Evolutionary conservation across 2,329 filamentous ascomycete species (phyloP).

Genomic region (Didymosphaeria variabile): DNA sequence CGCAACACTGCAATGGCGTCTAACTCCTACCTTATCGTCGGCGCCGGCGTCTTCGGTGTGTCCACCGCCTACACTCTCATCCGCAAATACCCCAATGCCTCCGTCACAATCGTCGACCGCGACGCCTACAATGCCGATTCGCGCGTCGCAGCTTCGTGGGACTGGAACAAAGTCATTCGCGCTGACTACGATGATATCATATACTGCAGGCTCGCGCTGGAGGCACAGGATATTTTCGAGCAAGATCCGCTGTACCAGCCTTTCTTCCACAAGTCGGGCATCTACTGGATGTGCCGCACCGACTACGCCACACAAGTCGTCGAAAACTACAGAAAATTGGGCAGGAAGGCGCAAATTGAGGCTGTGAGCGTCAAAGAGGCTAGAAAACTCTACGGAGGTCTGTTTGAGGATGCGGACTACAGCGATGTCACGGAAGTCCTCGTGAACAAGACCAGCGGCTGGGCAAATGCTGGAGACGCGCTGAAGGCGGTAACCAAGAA

Average conservation of each 20-base stretch:
- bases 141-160: slow-evolving; percentile 70
- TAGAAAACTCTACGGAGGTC: slow-evolving; percentile 64
- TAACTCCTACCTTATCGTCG: slow-evolving; percentile 47
- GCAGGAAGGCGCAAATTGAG: slow-evolving; percentile 56
- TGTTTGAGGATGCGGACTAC: slow-evolving; percentile 70
- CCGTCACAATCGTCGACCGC: slow-evolving; percentile 52
- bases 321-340: slow-evolving; percentile 60
- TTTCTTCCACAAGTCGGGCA: slow-evolving; percentile 62
- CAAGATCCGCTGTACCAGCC: slow-evolving; percentile 65
- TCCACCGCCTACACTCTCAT: slow-evolving; percentile 52
- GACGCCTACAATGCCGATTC: slow-evolving; percentile 43
- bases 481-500: slow-evolving; percentile 64
- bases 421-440: slow-evolving; percentile 66
- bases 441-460: slow-evolving; percentile 69
- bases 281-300: slow-evolving; percentile 54
- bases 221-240: slow-evolving; percentile 71
- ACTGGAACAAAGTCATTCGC: slow-evolving; percentile 77
- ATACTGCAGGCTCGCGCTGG: slow-evolving; percentile 71
- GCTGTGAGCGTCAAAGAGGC: slow-evolving; percentile 60
- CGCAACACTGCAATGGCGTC: slow-evolving; percentile 33
- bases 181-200: slow-evolving; percentile 72
- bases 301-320: slow-evolving; percentile 60
- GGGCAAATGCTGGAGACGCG: slow-evolving; percentile 69
- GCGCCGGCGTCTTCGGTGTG: slow-evolving; percentile 50
- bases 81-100: slow-evolving; percentile 52